These are phyloP conservation scores for Penicillium psychrosexuale DNA, from an alignment of 2,329 filamentous ascomycete species.

Conservation along the genomic window DNA sequence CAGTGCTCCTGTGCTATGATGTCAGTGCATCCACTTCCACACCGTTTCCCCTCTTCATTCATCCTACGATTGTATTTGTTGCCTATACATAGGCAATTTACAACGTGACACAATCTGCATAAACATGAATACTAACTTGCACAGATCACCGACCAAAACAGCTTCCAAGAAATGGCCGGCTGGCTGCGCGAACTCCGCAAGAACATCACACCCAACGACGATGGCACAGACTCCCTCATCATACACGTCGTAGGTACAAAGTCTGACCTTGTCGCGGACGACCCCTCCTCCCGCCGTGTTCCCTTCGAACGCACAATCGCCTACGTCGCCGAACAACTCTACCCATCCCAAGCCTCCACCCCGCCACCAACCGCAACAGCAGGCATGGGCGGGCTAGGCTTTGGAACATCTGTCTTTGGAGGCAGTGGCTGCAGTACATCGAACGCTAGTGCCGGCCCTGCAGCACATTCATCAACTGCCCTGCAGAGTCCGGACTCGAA, in stretches of 20 bases:
- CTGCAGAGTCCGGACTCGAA: conserved; percentile 43
- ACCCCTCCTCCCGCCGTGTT: conserved; percentile 75
- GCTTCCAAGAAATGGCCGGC: conserved; percentile 86
- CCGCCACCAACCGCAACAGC: conserved; percentile 61
- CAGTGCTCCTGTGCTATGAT: conserved; percentile 90
- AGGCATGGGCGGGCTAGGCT: conserved; percentile 18
- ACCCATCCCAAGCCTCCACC: conserved; percentile 65
- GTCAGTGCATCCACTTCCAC: conserved; percentile 3
- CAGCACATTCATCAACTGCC: conserved; percentile 7
- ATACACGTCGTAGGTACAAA: conserved; percentile 96
- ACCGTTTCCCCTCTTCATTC: background rate
- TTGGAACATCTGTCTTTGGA: conserved; percentile 18
- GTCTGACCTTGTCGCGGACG: conserved; percentile 81
- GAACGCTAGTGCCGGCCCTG: conserved; percentile 22
- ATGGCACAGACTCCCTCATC: conserved; percentile 66
- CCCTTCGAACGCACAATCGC: conserved; percentile 94
- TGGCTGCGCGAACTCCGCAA: conserved; percentile 83
- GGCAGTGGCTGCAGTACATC: conserved; percentile 25
- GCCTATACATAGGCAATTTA: background rate
- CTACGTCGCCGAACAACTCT: conserved; percentile 89
- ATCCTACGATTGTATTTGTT: background rate
- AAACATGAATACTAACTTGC: background rate
- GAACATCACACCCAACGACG: conserved; percentile 61
- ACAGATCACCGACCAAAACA: conserved; percentile 73
- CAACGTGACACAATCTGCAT: background rate